Evolutionary conservation across 1,139 yeast genomes (phyloP).

Genomic region (Debaryomycetaceae sp.): DNA sequence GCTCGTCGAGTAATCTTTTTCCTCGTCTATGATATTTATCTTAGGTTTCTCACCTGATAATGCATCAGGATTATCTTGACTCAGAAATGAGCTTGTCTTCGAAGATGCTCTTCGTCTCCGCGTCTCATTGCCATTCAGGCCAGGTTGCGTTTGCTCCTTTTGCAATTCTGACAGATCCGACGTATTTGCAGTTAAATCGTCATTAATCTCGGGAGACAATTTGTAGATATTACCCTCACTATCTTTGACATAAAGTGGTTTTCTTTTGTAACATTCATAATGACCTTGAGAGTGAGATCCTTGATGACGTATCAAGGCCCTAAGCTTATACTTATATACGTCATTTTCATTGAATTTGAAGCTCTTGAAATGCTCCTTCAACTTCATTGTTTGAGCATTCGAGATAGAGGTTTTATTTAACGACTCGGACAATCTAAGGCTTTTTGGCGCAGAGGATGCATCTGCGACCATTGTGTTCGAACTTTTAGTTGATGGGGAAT

Average conservation of each 20-base stretch:
- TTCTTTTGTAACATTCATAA: constrained; percentile 74
- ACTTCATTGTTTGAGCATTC: constrained; percentile 35
- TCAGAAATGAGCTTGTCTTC: not conserved
- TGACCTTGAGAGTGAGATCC: constrained; percentile 93
- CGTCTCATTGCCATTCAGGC: not conserved
- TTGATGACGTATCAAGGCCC: constrained; percentile 75
- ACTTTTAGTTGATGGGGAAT: constrained; percentile 5
- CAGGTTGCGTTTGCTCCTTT: constrained; percentile 1
- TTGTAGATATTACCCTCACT: constrained; percentile 45
- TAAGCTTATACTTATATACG: constrained; percentile 53
- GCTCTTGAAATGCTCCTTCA: constrained; percentile 35
- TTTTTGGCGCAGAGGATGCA: constrained; percentile 8
- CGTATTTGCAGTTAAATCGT: constrained; percentile 20
- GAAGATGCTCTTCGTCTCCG: constrained; percentile 1
- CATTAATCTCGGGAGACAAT: constrained; percentile 44
- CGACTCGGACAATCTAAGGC: constrained; percentile 21
- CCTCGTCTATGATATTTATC: constrained; percentile 11
- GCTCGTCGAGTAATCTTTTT: constrained; percentile 18
- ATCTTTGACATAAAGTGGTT: constrained; percentile 59
- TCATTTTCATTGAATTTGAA: constrained; percentile 46
- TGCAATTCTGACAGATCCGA: not conserved
- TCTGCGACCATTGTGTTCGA: constrained; percentile 9
- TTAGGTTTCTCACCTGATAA: not conserved
- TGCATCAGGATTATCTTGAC: not conserved
- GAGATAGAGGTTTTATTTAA: constrained; percentile 40